Evolutionary conservation across 768 basidiomycete genomes (phyloP), one percentile per base, ranked within the genome.

Genomic region (Hericium alpestre): DNA sequence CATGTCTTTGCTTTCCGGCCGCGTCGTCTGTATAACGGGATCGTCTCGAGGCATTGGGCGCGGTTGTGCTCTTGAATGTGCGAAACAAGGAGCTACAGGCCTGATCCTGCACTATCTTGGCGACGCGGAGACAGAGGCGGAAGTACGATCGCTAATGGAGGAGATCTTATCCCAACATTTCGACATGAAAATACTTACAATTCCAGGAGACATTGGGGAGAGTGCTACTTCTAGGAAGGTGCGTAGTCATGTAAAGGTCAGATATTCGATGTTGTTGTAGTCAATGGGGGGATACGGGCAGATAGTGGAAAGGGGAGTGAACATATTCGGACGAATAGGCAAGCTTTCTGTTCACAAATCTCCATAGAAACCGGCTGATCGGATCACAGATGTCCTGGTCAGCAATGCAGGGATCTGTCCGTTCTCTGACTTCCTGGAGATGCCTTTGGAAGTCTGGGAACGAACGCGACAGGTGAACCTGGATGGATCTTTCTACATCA

Each of bases 1-100:
- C 27, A 51, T 69, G 70, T 63, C 66, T 23, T 70, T 84, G 18
- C 74, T 79, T 23, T 62, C 71, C 20, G 72, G 75, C 63, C 86
- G 86, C 66, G 70, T 86, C 41, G 80, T 87, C 15, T 80, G 80
- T 58, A 82, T 90, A 61, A 89, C 87, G 15, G 86, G 86, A 16
- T 76, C 82, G n/a, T 84, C 83, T 7, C 74, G 83, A 58, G 87
- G 86, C 20, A 90, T 90, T 57, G 86, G 87, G 12, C 75, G 82
- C 59, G 83, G 80, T 27, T 84, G 83, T 61, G 85, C 83, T 20
- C 67, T 86, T 16, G 83, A 84, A 60, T 80, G 78, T 53, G 82
- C 80, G 3, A 76, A 79, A 59, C 79, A 87, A 58, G 85, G 85
- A 8, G 86, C 85, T 15, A 69, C 70, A 2, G 80, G 80, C 46